These are phyloP conservation scores for Trametes maxima DNA, from an alignment of 768 basidiomycete genomes.

Conservation along the genomic window DNA sequence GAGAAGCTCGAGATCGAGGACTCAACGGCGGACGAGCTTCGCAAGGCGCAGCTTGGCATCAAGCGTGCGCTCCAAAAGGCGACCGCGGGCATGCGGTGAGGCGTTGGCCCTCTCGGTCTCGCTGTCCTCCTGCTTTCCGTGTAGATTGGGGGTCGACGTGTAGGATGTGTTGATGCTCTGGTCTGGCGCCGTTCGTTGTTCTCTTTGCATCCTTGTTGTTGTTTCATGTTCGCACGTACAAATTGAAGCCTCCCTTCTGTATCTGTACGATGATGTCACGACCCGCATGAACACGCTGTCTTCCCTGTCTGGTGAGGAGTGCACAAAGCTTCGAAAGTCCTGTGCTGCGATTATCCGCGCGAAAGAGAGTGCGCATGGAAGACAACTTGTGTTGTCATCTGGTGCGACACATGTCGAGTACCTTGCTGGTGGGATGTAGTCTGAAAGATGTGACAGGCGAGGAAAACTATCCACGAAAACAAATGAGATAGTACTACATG, in stretches of 20 bases:
- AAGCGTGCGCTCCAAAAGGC: slow-evolving; percentile 99
- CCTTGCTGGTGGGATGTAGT: too few species aligned
- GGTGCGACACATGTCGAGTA: too few species aligned
- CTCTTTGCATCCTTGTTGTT: slow-evolving; percentile 18
- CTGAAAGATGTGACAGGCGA: too few species aligned
- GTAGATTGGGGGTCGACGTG: slow-evolving; percentile 13
- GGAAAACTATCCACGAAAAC: background rate
- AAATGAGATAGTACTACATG: background rate
- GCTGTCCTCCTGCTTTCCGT: background rate
- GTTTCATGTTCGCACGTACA: slow-evolving; percentile 20
- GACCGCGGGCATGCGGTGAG: slow-evolving; percentile 83
- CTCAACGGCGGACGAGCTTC: slow-evolving; percentile 89
- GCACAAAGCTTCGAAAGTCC: background rate
- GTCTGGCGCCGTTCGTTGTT: slow-evolving; percentile 21
- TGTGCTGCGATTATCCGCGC: too few species aligned
- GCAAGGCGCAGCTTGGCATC: slow-evolving; percentile 93
- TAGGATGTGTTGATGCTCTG: slow-evolving; percentile 23
- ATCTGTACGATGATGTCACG: slow-evolving; percentile 16
- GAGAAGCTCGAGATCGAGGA: slow-evolving; percentile 99
- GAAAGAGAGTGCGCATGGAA: too few species aligned
- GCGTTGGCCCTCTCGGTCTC: background rate
- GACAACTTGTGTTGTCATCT: too few species aligned
- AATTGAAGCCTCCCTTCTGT: slow-evolving; percentile 19
- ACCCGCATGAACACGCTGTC: slow-evolving; percentile 6
- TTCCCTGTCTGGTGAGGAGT: background rate